Conservation (phyloP, 192 early-diverging fungal species). For the Coemansia nantahalensis region DNA sequence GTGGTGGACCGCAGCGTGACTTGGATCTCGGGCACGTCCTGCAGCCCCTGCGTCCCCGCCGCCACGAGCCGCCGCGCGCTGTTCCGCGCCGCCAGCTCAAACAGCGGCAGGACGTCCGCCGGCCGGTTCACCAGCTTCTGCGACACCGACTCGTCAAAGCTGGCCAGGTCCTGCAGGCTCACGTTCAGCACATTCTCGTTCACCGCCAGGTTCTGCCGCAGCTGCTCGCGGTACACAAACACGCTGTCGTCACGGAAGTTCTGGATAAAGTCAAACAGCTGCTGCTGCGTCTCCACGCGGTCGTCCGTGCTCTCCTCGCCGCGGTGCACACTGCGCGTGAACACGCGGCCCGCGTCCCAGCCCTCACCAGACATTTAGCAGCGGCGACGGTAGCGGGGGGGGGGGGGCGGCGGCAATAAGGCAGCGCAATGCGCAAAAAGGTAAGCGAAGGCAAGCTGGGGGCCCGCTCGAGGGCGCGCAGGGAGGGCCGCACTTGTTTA, state of each 20-base stretch:
- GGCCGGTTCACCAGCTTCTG: slow-evolving; percentile 78
- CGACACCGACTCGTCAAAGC: slow-evolving; percentile 81
- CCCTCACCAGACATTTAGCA: slow-evolving; percentile 64
- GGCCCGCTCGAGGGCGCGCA: no score
- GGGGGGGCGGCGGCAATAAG: no score
- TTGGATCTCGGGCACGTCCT: slow-evolving; percentile 81
- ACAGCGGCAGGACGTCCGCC: slow-evolving; percentile 76
- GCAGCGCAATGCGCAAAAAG: no score
- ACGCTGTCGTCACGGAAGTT: slow-evolving; percentile 82
- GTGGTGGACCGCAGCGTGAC: slow-evolving; percentile 82
- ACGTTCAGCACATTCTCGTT: slow-evolving; percentile 82
- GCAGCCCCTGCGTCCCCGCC: slow-evolving; percentile 53
- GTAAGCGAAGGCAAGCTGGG: no score
- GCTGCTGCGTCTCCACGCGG: slow-evolving; percentile 60
- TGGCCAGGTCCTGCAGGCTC: slow-evolving; percentile 80
- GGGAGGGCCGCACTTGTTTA: no score
- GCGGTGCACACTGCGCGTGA: slow-evolving; percentile 65
- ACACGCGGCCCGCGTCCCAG: slow-evolving; percentile 81
- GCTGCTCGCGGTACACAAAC: slow-evolving; percentile 91
- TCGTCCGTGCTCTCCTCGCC: slow-evolving; percentile 58
- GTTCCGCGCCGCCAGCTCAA: slow-evolving; percentile 82
- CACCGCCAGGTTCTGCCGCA: slow-evolving; percentile 77
- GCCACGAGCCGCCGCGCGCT: slow-evolving; percentile 72
- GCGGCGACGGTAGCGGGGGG: no score
- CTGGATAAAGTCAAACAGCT: slow-evolving; percentile 80